Evolutionary conservation across 2,329 filamentous ascomycete species (phyloP).

Genomic region (Talaromyces funiculosus): DNA sequence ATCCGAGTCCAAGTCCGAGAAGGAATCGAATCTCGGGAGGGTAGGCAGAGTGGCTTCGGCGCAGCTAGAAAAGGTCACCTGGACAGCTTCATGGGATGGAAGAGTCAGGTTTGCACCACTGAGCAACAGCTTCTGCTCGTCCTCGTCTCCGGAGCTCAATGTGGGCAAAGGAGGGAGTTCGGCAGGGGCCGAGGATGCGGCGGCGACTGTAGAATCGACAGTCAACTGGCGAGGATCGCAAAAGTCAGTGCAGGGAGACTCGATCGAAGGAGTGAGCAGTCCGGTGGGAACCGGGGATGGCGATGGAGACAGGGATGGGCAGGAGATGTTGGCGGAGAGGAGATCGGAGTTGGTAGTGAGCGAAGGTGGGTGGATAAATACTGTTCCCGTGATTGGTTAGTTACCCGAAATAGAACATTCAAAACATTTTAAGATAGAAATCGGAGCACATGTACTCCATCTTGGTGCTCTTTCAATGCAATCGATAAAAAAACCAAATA

Average conservation of each 20-base stretch:
- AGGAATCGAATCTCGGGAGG: constrained; percentile 72
- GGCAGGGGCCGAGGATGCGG: constrained; percentile 40
- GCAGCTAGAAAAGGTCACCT: constrained; percentile 37
- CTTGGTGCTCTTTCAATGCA: neutral
- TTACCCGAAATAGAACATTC: constrained; percentile 9
- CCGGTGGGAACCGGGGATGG: constrained; percentile 68
- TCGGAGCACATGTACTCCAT: neutral
- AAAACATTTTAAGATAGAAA: neutral
- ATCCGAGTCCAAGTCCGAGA: constrained; percentile 86
- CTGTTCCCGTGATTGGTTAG: constrained; percentile 37
- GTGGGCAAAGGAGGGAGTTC: constrained; percentile 58
- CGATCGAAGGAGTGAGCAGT: constrained; percentile 68
- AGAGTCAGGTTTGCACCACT: constrained; percentile 33
- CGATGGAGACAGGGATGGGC: constrained; percentile 81
- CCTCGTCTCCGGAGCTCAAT: constrained; percentile 45
- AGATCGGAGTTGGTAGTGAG: constrained; percentile 63
- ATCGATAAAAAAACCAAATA: constrained; percentile 1
- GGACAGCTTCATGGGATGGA: constrained; percentile 32
- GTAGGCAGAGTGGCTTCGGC: constrained; percentile 50
- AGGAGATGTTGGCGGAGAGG: constrained; percentile 61
- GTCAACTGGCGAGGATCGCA: constrained; percentile 89
- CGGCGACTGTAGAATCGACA: constrained; percentile 49
- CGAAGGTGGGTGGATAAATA: constrained; percentile 63
- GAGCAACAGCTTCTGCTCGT: constrained; percentile 33
- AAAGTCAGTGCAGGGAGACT: constrained; percentile 68